phyloP scores from a whole-genome alignment of 371 early-diverging fungal species.

The Smittium culicis region DNA sequence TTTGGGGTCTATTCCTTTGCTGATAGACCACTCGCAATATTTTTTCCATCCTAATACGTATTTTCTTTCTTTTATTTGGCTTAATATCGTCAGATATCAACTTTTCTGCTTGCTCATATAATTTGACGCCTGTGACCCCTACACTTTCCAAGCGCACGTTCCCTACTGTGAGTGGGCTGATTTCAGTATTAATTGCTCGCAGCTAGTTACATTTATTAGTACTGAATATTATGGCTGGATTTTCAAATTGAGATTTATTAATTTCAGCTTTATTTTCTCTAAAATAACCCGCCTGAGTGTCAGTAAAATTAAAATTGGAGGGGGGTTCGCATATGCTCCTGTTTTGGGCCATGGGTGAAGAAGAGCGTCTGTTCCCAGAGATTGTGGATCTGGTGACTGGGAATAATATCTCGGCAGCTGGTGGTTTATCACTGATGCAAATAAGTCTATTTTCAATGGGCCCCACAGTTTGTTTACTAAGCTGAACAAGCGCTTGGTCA shows the following conservation, averaged over 20 bases:
- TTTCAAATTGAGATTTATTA: not conserved
- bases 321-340: not conserved
- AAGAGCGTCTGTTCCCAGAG: not conserved
- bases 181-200: not conserved
- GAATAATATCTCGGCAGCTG: not conserved
- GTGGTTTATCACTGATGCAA: not conserved
- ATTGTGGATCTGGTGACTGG: not conserved
- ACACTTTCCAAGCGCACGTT: not conserved
- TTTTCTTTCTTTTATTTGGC: not conserved
- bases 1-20: slow-evolving; percentile 2
- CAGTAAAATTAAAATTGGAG: not conserved
- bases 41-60: not conserved
- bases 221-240: not conserved
- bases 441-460: not conserved
- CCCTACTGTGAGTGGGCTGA: not conserved
- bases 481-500: not conserved
- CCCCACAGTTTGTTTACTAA: not conserved
- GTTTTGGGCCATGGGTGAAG: not conserved
- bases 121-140: not conserved
- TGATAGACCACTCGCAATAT: not conserved
- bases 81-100: not conserved
- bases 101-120: not conserved
- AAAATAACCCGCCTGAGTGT: not conserved
- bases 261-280: not conserved
- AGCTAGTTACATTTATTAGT: not conserved